Conservation (phyloP, 495 filamentous ascomycete genomes). For the Podospora pseudocomata region DNA sequence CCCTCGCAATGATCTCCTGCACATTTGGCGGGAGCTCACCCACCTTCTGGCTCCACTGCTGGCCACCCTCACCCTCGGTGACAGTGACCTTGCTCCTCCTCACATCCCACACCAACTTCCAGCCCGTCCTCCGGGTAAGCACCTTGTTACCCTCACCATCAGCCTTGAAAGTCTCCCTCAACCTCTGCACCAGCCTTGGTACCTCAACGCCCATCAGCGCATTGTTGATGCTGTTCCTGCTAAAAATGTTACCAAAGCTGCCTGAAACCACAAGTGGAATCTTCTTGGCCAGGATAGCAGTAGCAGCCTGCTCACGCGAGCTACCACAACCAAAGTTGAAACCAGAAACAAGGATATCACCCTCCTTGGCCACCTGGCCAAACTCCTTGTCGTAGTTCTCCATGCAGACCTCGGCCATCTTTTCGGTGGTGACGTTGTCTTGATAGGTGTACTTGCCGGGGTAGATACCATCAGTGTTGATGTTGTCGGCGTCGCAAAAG, state of each 20-base stretch:
- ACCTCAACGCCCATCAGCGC: conserved; percentile 81
- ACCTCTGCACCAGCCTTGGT: conserved; percentile 63
- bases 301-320: conserved; percentile 84
- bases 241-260: conserved; percentile 88
- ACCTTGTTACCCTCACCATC: conserved; percentile 42
- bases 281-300: conserved; percentile 77
- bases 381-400: conserved; percentile 84
- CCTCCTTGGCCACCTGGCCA: conserved; percentile 50
- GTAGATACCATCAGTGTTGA: conserved; percentile 83
- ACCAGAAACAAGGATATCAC: conserved; percentile 79
- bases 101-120: conserved; percentile 86
- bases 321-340: conserved; percentile 89
- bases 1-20: conserved; percentile 82
- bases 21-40: conserved; percentile 84
- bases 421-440: conserved; percentile 68
- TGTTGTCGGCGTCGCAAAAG: conserved; percentile 68
- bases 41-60: conserved; percentile 73
- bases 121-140: conserved; percentile 81
- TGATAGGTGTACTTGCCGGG: conserved; percentile 81
- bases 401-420: conserved; percentile 90
- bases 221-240: conserved; percentile 88
- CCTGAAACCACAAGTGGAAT: conserved; percentile 82
- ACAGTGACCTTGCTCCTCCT: conserved; percentile 63
- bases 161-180: conserved; percentile 59
- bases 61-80: conserved; percentile 56